phyloP scores from a whole-genome alignment of 2,329 filamentous ascomycete species.

The Beauveria australis region DNA sequence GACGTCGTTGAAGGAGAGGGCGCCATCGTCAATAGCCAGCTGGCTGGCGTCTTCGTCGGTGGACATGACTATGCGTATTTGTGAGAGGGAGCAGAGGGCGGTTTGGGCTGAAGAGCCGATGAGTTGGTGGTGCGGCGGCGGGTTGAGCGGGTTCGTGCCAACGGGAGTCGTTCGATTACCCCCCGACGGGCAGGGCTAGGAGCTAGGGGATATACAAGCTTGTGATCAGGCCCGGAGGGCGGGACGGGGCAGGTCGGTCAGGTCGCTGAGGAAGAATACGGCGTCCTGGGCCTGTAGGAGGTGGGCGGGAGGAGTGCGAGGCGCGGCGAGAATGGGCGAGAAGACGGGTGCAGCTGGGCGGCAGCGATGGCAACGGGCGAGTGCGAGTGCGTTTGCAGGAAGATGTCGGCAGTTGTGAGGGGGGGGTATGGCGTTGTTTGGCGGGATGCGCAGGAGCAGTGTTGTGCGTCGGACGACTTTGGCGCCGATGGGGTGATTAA shows the following conservation, averaged over 20 bases:
- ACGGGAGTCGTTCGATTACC: background rate
- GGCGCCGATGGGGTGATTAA: constrained; percentile 1
- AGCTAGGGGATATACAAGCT: background rate
- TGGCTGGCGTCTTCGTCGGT: constrained; percentile 34
- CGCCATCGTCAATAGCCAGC: constrained; percentile 37
- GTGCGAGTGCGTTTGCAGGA: background rate
- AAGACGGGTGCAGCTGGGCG: background rate
- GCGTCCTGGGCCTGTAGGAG: background rate
- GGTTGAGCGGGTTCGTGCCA: background rate
- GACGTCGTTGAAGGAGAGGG: constrained; percentile 29
- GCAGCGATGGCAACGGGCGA: background rate
- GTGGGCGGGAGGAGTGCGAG: too few relatives aligned
- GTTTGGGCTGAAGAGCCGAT: background rate
- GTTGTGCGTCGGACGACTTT: constrained; percentile 1
- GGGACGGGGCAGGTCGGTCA: background rate
- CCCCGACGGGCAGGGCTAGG: background rate
- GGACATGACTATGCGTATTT: constrained; percentile 24
- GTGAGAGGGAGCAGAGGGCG: background rate
- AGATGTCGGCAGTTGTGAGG: background rate
- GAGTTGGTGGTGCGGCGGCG: background rate
- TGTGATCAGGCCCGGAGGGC: background rate
- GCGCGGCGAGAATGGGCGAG: background rate
- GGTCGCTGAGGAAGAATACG: background rate
- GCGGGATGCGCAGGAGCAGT: background rate
- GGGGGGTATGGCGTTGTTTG: background rate